These are phyloP conservation scores for Ophiostoma himal-ulmi DNA, from an alignment of 2,329 filamentous ascomycete genomes.

Conservation along the genomic window DNA sequence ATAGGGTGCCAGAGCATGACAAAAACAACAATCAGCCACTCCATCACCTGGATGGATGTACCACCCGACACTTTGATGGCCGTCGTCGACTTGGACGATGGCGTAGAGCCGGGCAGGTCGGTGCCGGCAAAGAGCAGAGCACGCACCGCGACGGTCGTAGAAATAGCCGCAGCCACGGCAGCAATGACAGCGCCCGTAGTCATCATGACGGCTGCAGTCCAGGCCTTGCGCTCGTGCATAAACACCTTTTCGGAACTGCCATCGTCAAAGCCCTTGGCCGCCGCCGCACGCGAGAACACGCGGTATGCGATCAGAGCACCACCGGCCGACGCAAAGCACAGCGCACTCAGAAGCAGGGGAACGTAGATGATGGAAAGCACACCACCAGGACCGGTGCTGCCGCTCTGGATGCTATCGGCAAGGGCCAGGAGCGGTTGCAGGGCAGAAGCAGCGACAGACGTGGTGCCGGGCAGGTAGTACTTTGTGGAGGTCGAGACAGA, in stretches of 20 bases:
- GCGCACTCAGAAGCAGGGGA: constrained; percentile 22
- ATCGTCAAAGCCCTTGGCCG: background rate
- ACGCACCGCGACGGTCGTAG: constrained; percentile 24
- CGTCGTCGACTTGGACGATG: background rate
- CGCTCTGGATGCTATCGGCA: constrained; percentile 23
- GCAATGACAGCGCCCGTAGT: constrained; percentile 23
- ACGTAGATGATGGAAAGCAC: constrained; percentile 23
- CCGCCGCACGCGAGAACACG: background rate
- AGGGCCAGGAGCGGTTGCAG: constrained; percentile 24
- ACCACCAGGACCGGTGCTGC: constrained; percentile 22
- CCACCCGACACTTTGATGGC: constrained; percentile 22
- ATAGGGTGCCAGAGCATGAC: constrained; percentile 26
- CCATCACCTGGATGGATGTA: constrained; percentile 25
- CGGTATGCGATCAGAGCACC: constrained; percentile 19
- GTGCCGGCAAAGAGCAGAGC: constrained; percentile 26
- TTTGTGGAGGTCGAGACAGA: constrained; percentile 3
- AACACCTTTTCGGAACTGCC: background rate
- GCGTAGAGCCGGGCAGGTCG: constrained; percentile 19
- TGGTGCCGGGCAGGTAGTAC: constrained; percentile 24
- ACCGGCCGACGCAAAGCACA: constrained; percentile 23
- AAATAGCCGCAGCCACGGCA: constrained; percentile 23
- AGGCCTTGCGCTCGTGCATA: constrained; percentile 14
- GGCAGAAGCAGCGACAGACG: constrained; percentile 14
- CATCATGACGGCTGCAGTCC: constrained; percentile 19
- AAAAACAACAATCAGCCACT: constrained; percentile 26